Evolutionary conservation across 2,329 filamentous ascomycete species (phyloP).

Genomic region (Iodosphaeria phyllophila): DNA sequence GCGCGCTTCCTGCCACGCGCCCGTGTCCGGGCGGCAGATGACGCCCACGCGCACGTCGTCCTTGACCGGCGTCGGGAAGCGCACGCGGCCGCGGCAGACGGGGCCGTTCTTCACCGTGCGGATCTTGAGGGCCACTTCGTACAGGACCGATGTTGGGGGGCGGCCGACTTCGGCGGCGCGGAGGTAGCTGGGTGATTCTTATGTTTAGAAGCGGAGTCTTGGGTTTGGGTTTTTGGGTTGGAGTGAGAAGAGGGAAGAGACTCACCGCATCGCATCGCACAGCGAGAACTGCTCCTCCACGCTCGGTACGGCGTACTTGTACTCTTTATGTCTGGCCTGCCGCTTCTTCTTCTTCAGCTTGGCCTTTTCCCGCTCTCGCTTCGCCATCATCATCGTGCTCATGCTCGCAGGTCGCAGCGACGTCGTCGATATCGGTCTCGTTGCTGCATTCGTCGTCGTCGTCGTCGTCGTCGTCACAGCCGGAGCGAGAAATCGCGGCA

Average conservation of each 20-base stretch:
- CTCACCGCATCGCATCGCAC: conserved; percentile 80
- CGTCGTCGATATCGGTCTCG: no score
- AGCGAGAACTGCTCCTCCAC: conserved; percentile 55
- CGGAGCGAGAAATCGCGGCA: conserved; percentile 31
- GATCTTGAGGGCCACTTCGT: conserved; percentile 73
- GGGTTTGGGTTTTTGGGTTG: conserved; percentile 2
- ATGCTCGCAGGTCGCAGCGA: conserved; percentile 22
- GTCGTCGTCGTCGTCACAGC: conserved; percentile 20
- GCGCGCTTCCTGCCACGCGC: conserved; percentile 53
- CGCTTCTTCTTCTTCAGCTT: conserved; percentile 35
- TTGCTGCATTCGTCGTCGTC: no score
- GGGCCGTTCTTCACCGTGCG: conserved; percentile 73
- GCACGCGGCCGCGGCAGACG: conserved; percentile 70
- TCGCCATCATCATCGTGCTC: conserved; percentile 11
- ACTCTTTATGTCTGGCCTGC: conserved; percentile 48
- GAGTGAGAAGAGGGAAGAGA: conserved; percentile 1
- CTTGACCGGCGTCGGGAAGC: conserved; percentile 75
- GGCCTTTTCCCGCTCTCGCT: conserved; percentile 30
- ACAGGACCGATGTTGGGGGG: conserved; percentile 56
- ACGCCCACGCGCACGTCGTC: conserved; percentile 81
- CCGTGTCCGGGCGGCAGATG: conserved; percentile 68
- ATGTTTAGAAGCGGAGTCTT: conserved; percentile 3
- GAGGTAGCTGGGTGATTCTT: conserved; percentile 47
- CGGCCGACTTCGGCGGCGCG: conserved; percentile 83
- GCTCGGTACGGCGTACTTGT: conserved; percentile 41